A percentile compares a stretch with the other conserved stretches of the same genome.
phyloP scores from a whole-genome alignment of 192 early-diverging fungal species.

The Pilobolus umbonatus region DNA sequence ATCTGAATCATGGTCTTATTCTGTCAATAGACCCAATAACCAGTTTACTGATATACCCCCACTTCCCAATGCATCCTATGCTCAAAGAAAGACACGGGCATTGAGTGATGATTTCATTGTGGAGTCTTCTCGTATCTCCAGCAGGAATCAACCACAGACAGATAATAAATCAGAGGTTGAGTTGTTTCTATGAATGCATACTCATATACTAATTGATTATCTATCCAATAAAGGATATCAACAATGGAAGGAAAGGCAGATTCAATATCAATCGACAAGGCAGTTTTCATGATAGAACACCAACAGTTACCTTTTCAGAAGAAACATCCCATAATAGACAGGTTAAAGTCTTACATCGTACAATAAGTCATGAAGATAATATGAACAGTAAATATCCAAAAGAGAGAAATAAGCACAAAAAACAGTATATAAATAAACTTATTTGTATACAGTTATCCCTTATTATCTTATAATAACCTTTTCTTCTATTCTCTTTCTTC shows the following conservation, averaged over 20 bases:
- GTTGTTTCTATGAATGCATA: too few species aligned
- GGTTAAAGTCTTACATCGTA: not conserved
- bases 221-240: not conserved
- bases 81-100: constrained; percentile 17
- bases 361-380: constrained; percentile 10
- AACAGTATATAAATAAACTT: too few species aligned
- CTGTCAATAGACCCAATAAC: constrained; percentile 1
- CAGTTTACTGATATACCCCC: not conserved
- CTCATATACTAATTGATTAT: too few species aligned
- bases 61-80: constrained; percentile 19
- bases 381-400: constrained; percentile 7
- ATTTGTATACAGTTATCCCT: too few species aligned
- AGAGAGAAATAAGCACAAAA: too few species aligned
- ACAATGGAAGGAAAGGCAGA: not conserved
- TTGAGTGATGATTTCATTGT: constrained; percentile 12
- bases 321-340: not conserved
- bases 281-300: constrained; percentile 9
- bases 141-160: too few species aligned
- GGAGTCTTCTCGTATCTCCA: too few species aligned
- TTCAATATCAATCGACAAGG: constrained; percentile 7
- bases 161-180: too few species aligned
- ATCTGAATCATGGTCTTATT: constrained; percentile 2
- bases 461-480: not conserved
- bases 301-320: constrained; percentile 13
- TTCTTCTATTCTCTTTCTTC: not conserved